Base-by-base conservation (phyloP, 2,329 filamentous ascomycete species). In the Chrysoporthe cubensis region DNA sequence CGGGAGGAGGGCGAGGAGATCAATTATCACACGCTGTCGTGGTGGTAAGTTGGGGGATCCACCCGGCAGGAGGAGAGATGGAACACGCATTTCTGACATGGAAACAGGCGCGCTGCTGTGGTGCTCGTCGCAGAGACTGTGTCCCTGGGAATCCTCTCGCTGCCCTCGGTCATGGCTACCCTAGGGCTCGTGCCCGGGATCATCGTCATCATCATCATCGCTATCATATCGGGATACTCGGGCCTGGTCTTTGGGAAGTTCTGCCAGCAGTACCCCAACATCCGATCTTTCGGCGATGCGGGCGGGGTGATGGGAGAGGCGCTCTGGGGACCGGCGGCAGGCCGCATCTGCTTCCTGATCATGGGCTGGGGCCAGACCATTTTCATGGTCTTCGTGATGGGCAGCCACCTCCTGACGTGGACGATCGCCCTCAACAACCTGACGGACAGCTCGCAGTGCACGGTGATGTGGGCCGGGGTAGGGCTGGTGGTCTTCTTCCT, bases 101-200 rank as follows among this genome's bases (percentile, higher is more conserved):
- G 5, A 2, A 37, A 48, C 43, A 80, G 80, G 80, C 80, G 83
- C 76, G 82, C 81, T 44, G 79, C 79, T 2, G 77, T 82, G 34
- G 76, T 82, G 56, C 71, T 82, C 66, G 79, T 82, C 62, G 80
- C 80, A 16, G 80, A 82, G 66, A 82, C 81, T 1, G 80, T 82
- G 66, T 82, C 79, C 0, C 78, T 83, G n/a, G 81, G 81, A 0
- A 82, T 83, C 76, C 91, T 93, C 80, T 92, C 90, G 0, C 91
- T 93, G 70, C 91, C 91, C 0, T 91, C 89, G 75, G 92, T 91
- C 0, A 89, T 93, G 75, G 90, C 91, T 2, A 81, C 89, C 14
- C 82, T 93, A 56, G 91, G 91, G 4, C 83, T 93, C 16, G 89
- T 90, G 1, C 91, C 91, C 0, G 91, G 91, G n/a, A 80, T 94